Base-by-base conservation (phyloP, 371 early-diverging fungal genomes). In the Rhizopus stolonifer region DNA sequence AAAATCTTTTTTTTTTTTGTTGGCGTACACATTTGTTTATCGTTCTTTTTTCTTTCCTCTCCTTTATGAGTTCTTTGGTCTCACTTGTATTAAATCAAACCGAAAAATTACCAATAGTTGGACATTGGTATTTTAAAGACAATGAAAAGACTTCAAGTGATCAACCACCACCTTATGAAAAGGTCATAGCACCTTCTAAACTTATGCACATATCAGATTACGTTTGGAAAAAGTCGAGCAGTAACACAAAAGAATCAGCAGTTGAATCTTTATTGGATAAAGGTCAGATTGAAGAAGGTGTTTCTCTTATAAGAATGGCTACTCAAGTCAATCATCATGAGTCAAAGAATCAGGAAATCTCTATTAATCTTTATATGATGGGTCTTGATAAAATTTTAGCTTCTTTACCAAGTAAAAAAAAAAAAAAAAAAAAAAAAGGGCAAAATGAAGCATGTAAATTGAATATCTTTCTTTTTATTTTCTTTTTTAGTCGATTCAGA, bases 361-460 rank as follows among this genome's bases (percentile, higher is more conserved):
- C 83, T 0, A 62, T 76, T 19, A 78, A 82, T 46, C 57, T 82
- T 5, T 82, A 82, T 29, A 60, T 82, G 52, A 73, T 79, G 68
- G 78, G 80, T 5, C 43, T 82, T 10, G 79, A 72, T n/a, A 65
- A 70, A 9, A 45, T 80, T 40, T 32, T 80, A 15, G 54, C 73
- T 39, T 72, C 82, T 1, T 50, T 82, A 19, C 82, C 82, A 48
- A 58, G 82, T 82, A 77, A 63, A 61, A 49, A 43, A 18, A n/a
- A 9, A 23, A 23, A 22, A 3, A 50, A 10, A 19, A 7, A 11
- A 47, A 18, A 44, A 19, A 18, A 26, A 39, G 17, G 33, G 15
- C 26, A 14, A 23, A 49, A n/a, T n/a, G n/a, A n/a, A n/a, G n/a
- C n/a, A n/a, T n/a, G n/a, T n/a, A n/a, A n/a, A n/a, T n/a, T n/a